Base-by-base conservation (phyloP, 1,284 basidiomycete genomes). In the Sanguinoderma infundibulare region DNA sequence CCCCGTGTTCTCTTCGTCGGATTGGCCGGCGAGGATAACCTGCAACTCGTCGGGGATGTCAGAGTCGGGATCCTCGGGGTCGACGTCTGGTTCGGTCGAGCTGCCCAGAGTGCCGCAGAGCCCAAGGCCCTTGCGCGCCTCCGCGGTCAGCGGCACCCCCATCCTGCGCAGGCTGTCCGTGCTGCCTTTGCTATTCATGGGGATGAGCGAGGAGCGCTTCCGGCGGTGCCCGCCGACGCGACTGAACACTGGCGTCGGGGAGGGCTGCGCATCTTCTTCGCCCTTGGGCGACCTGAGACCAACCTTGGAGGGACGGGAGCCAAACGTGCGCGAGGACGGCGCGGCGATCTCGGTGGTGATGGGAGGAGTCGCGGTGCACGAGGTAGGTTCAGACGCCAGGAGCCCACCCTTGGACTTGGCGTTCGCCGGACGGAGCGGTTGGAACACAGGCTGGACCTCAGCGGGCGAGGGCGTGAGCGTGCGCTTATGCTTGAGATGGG, bases 11-110 rank as follows among this genome's bases (percentile, higher is more conserved):
- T 66, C 65, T 22, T 60, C 65, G 59, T 84, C 82, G 22, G 78
- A 78, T 58, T 81, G 79, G 17, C 73, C 75, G 1, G 83, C 79
- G n/a, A 92, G 72, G 52, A 92, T 86, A 15, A 79, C 78, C 65
- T 86, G 86, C 53, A 93, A 73, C 71, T 93, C 91, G 51, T 89
- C 83, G 0, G 91, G 90, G 32, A 93, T 88, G 67, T 93, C 91
- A 1, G 86, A 90, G 67, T 91, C 86, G 0, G 83, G 86, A 69
- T 90, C 86, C 9, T 83, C 83, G 3, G 75, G 79, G 44, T 87
- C 81, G 6, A 82, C 65, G 15, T 81, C 78, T 5, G 73, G 72
- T 56, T 79, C 79, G 0, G 74, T 70, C 40, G 81, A 78, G 0
- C 83, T 83, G 9, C 87, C 87, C 76, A 91, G 81, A 0, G 88